Evolutionary conservation across 257 asterid species (phyloP).

Genomic region (Marsdenia floribunda): DNA sequence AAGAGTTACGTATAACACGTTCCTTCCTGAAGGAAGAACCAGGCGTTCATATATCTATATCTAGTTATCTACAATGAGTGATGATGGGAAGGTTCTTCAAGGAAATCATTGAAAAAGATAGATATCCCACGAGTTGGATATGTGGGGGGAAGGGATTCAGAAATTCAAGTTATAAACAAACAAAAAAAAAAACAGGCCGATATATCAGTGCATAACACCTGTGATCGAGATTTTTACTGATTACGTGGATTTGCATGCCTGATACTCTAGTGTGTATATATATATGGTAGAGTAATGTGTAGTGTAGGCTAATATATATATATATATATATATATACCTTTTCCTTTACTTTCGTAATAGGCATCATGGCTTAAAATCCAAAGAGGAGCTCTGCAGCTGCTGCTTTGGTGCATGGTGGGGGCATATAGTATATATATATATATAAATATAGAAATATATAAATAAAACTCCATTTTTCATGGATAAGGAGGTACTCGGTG

Average conservation of each 20-base stretch:
- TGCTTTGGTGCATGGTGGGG: background rate
- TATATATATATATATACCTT: no score
- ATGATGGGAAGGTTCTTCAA: background rate
- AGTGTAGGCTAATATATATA: background rate
- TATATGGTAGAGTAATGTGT: background rate
- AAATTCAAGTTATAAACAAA: background rate
- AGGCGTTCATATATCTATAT: no score
- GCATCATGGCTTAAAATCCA: background rate
- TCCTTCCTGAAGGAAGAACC: no score
- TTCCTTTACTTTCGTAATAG: background rate
- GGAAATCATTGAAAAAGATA: background rate
- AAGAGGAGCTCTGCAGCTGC: background rate
- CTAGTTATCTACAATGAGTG: no score
- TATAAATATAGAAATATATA: no score
- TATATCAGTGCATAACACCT: background rate
- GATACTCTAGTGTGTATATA: background rate
- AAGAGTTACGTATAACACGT: no score
- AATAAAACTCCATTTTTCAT: no score
- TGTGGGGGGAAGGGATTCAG: background rate
- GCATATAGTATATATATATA: background rate
- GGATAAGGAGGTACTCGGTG: background rate
- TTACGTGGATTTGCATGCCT: slow-evolving; percentile 11
- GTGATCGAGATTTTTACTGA: slow-evolving; percentile 11
- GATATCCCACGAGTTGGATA: background rate
- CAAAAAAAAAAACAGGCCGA: no score